Percentiles rank a stretch among this genome's conserved stretches.
phyloP scores from a whole-genome alignment of 257 asterid species.

The Oldenlandia corymbosa region DNA sequence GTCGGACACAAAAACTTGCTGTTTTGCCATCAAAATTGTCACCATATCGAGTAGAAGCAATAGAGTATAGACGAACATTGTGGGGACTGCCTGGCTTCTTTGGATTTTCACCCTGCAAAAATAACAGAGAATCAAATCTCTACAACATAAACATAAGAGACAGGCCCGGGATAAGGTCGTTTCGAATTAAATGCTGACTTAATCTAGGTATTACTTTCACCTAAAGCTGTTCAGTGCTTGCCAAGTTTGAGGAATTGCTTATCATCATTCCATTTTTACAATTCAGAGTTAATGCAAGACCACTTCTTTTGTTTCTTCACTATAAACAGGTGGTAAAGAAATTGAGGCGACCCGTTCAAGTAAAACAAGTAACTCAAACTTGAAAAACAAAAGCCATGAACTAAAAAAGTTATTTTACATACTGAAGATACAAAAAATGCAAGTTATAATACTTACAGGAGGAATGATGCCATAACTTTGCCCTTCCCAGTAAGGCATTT shows the following conservation, averaged over 20 bases:
- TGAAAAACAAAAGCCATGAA: neutral
- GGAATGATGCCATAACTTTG: conserved; percentile 93
- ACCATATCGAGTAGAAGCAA: conserved; percentile 91
- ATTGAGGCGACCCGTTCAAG: neutral
- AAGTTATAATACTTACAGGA: conserved; percentile 51
- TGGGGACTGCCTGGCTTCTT: conserved; percentile 87
- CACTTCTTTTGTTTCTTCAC: neutral
- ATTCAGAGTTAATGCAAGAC: neutral
- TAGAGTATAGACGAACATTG: conserved; percentile 80
- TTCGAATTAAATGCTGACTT: neutral
- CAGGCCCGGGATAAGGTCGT: neutral
- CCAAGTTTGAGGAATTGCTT: neutral
- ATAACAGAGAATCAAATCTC: conserved; percentile 2
- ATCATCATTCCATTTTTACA: neutral
- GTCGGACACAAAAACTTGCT: conserved; percentile 83
- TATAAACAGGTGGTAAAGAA: too few species aligned
- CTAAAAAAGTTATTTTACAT: neutral
- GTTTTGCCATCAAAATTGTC: conserved; percentile 87
- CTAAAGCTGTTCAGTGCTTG: too few species aligned
- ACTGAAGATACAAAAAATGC: neutral
- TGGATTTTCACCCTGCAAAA: conserved; percentile 83
- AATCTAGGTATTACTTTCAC: neutral
- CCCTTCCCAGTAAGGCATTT: conserved; percentile 98
- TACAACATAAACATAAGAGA: neutral
- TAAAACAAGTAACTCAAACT: neutral